These are phyloP conservation scores for Triticum monococcum DNA, from an alignment of 176 grass and related monocot genomes.

Conservation along the genomic window DNA sequence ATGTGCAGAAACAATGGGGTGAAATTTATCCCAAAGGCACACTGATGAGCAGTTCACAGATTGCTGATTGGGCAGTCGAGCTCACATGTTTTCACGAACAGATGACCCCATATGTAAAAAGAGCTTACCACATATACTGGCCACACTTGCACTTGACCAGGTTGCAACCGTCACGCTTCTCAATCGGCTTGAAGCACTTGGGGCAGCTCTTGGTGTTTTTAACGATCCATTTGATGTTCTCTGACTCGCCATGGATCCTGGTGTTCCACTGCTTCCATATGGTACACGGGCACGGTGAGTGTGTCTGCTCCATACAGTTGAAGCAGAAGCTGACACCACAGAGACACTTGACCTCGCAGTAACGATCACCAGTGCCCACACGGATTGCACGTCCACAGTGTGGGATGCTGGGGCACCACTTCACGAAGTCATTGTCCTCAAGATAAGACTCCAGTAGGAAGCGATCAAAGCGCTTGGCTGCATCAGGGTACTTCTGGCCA, in stretches of 20 bases:
- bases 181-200: conserved; percentile 52
- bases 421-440: conserved; percentile 52
- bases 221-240: conserved; percentile 53
- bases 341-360: conserved; percentile 49
- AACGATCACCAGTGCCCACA: conserved; percentile 9
- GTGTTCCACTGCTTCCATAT: conserved; percentile 47
- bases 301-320: conserved; percentile 35
- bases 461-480: conserved; percentile 41
- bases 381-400: conserved; percentile 53
- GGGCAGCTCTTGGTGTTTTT: conserved; percentile 61
- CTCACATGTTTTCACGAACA: background rate
- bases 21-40: background rate
- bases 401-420: conserved; percentile 59
- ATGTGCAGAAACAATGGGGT: background rate
- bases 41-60: background rate
- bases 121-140: conserved; percentile 38
- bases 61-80: background rate
- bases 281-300: conserved; percentile 56
- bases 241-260: conserved; percentile 28
- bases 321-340: conserved; percentile 61
- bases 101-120: background rate
- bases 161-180: conserved; percentile 49
- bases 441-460: conserved; percentile 57
- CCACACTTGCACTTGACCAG: conserved; percentile 39
- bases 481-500: conserved; percentile 33